Percentiles rank a stretch among this genome's conserved stretches.
phyloP scores from a whole-genome alignment of 1,284 basidiomycete species.

The Gomphus sp. region DNA sequence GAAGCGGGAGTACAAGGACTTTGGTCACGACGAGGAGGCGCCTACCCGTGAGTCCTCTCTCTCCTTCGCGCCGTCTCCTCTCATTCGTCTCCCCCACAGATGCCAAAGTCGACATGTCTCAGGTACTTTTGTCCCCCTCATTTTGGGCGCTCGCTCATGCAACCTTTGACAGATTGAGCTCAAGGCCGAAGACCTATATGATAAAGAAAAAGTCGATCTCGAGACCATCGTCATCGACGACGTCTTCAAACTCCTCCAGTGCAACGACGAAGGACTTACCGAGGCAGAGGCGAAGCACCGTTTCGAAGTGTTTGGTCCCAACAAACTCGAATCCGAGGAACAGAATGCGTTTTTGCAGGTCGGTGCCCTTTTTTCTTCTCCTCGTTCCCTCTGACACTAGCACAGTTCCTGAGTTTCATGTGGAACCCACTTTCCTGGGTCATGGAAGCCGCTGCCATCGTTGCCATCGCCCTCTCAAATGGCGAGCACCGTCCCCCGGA shows the following conservation, averaged over 20 bases:
- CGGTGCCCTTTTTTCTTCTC: constrained; percentile 14
- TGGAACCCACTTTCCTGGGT: constrained; percentile 99
- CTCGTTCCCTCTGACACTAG: constrained; percentile 15
- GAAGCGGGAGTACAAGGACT: constrained; percentile 90
- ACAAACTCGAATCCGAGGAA: constrained; percentile 88
- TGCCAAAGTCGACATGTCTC: constrained; percentile 81
- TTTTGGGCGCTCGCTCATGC: constrained; percentile 7
- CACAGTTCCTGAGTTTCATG: constrained; percentile 93
- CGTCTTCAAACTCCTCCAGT: constrained; percentile 94
- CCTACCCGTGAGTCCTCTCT: constrained; percentile 52
- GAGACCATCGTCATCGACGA: constrained; percentile 96
- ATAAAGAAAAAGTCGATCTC: constrained; percentile 98
- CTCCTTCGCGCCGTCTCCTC: constrained; percentile 1
- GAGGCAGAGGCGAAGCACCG: constrained; percentile 73
- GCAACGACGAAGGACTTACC: constrained; percentile 71
- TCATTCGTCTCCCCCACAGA: constrained; percentile 31
- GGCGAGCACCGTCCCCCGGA: constrained; percentile 82
- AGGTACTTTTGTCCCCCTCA: constrained; percentile 37
- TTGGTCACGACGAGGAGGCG: constrained; percentile 68
- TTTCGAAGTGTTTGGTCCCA: constrained; percentile 92
- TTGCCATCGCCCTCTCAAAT: constrained; percentile 95
- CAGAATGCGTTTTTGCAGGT: constrained; percentile 84
- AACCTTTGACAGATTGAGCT: constrained; percentile 63
- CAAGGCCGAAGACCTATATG: constrained; percentile 91
- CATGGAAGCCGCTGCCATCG: constrained; percentile 96